These are phyloP conservation scores for Colletotrichum sp. DNA, from an alignment of 2,329 filamentous ascomycete genomes.

Conservation along the genomic window DNA sequence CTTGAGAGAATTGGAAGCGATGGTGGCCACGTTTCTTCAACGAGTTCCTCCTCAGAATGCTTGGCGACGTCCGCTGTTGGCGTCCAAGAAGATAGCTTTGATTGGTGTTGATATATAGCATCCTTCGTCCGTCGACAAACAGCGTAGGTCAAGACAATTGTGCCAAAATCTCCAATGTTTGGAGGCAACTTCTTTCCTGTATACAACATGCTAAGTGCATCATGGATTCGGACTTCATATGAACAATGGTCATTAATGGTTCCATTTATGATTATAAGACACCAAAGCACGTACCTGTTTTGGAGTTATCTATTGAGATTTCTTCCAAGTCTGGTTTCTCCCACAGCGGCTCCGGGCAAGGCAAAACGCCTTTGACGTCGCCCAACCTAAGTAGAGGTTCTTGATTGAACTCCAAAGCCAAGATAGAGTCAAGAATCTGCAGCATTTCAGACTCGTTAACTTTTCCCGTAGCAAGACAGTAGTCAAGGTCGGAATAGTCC, in stretches of 20 bases:
- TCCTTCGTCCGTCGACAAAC: constrained; percentile 36
- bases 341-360: constrained; percentile 15
- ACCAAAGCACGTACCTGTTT: neutral
- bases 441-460: neutral
- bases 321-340: neutral
- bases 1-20: constrained; percentile 1
- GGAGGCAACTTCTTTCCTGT: neutral
- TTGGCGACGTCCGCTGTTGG: constrained; percentile 11
- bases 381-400: constrained; percentile 4
- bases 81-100: constrained; percentile 32
- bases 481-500: neutral
- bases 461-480: neutral
- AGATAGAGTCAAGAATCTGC: constrained; percentile 16
- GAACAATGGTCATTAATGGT: neutral
- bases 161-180: constrained; percentile 27
- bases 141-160: constrained; percentile 36
- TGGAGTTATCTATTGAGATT: neutral
- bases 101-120: constrained; percentile 28
- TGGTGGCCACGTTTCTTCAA: constrained; percentile 19
- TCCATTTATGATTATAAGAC: neutral
- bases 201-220: neutral
- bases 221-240: neutral
- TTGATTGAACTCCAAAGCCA: constrained; percentile 2
- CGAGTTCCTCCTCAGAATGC: neutral
- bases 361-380: constrained; percentile 10